Base-by-base conservation (phyloP, 1,284 basidiomycete species). In the Apiotrichum brassicae region DNA sequence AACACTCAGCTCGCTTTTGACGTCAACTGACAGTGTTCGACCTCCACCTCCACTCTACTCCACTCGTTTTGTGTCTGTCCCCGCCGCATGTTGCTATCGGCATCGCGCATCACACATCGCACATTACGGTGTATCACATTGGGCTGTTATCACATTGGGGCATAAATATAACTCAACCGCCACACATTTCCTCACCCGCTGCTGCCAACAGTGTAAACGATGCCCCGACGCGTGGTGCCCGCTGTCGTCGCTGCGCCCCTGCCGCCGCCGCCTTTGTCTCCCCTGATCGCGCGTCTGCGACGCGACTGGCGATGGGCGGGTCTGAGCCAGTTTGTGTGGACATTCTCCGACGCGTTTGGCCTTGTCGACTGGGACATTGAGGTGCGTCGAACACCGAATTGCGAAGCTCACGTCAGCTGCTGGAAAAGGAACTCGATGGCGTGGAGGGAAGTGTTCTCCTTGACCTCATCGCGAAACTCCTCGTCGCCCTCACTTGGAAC, bases 401-500 rank as follows among this genome's bases (percentile, higher is more conserved):
- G n/a, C n/a, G 19, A 32, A 25, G 4, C 11, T 36, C 20, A 32
- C 14, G 16, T 16, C 54, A 75, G 71, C 48, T 52, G 6, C 65
- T 79, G n/a, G 78, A 79, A 55, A 49, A 54, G 19, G 77, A 78
- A 57, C 63, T 78, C 41, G 76, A 77, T 46, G 70, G 73, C 13
- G 64, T 68, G 16, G 75, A 76, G 44, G 59, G 61, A n/a, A 59
- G 61, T n/a, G 39, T 75, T 6, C 61, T 76, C 7, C 76, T 75
- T 2, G 70, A 74, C 28, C 62, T 77, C 35, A 59, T 76, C 40
- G 66, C 68, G 43, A 72, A 75, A 38, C 59, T 78, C 19, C 70
- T 78, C 33, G 76, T 75, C 53, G 71, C 74, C 8, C 63, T 78
- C 43, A 78, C 77, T 0, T 72, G 76, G 48, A 75, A 78, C 57